phyloP scores from a whole-genome alignment of 768 basidiomycete species.

The Panellus pusillus region DNA sequence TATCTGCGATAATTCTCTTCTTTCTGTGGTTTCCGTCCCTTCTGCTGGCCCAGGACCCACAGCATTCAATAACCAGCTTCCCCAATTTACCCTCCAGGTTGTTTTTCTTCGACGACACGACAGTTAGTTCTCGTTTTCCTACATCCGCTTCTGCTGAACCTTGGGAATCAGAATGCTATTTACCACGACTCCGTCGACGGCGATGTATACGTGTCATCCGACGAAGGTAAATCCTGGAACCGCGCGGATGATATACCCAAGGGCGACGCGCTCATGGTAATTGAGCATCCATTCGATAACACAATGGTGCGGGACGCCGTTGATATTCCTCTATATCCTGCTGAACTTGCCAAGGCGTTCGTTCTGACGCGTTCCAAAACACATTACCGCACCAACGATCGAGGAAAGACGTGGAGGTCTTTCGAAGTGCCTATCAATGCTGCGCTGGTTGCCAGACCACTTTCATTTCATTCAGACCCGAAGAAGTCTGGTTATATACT shows the following conservation, averaged over 20 bases:
- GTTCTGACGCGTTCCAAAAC: slow-evolving; percentile 67
- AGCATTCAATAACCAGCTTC: slow-evolving; percentile 54
- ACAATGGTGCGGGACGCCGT: slow-evolving; percentile 49
- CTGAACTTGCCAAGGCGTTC: slow-evolving; percentile 63
- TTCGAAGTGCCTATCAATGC: slow-evolving; percentile 66
- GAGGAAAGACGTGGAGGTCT: slow-evolving; percentile 82
- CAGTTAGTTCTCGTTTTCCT: slow-evolving; percentile 48
- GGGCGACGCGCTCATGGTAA: slow-evolving; percentile 66
- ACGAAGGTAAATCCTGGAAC: slow-evolving; percentile 80
- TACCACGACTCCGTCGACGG: slow-evolving; percentile 76
- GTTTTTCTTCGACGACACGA: slow-evolving; percentile 92
- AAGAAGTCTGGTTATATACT: slow-evolving; percentile 70
- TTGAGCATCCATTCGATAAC: slow-evolving; percentile 86
- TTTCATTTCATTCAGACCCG: slow-evolving; percentile 84
- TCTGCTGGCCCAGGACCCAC: slow-evolving; percentile 47
- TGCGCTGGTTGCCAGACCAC: slow-evolving; percentile 56
- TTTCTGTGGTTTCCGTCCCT: slow-evolving; percentile 13
- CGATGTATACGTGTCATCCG: slow-evolving; percentile 71
- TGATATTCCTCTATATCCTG: slow-evolving; percentile 25
- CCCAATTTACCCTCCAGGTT: slow-evolving; percentile 71
- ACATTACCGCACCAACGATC: slow-evolving; percentile 90
- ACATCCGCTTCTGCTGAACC: slow-evolving; percentile 9
- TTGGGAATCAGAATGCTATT: slow-evolving; percentile 48
- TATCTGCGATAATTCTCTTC: not conserved
- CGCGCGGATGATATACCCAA: slow-evolving; percentile 48